Evolutionary conservation across 148 eudicot genomes (phyloP).

Genomic region (Fagopyrum esculentum): DNA sequence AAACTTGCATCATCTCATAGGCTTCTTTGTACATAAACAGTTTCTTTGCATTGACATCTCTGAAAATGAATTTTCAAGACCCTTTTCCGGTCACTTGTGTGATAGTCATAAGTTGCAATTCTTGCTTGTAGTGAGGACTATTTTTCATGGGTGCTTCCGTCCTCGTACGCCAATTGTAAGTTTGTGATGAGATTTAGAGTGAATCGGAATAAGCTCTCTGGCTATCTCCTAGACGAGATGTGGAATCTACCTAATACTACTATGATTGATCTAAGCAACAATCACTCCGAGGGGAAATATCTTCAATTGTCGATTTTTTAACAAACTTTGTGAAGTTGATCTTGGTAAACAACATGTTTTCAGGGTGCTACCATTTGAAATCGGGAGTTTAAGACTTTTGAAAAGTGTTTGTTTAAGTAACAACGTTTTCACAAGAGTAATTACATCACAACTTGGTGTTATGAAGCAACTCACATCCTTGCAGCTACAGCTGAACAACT

Average conservation of each 20-base stretch:
- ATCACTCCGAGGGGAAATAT: conserved; percentile 51
- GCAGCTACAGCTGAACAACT: conserved; percentile 49
- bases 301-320: conserved; percentile 41
- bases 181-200: conserved; percentile 62
- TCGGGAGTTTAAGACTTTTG: too few species aligned
- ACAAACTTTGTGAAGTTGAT: conserved; percentile 14
- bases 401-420: too few species aligned
- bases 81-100: too few species aligned
- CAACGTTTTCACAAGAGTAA: too few species aligned
- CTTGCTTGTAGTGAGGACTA: conserved; percentile 69
- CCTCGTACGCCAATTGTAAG: conserved; percentile 29
- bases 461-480: conserved; percentile 58
- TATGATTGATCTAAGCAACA: conserved; percentile 70
- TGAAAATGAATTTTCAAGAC: too few species aligned
- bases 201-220: conserved; percentile 56
- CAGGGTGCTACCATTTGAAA: too few species aligned
- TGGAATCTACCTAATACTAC: conserved; percentile 63
- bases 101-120: conserved; percentile 26
- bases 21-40: conserved; percentile 65
- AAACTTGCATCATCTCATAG: conserved; percentile 40
- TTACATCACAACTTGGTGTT: neutral
- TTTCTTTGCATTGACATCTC: conserved; percentile 56
- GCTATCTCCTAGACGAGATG: conserved; percentile 56
- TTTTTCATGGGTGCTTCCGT: conserved; percentile 62
- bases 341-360: too few species aligned